A percentile compares a stretch with the other conserved stretches of the same genome.
phyloP scores from a whole-genome alignment of 2,329 filamentous ascomycete species.

The Coleophoma crateriformis region DNA sequence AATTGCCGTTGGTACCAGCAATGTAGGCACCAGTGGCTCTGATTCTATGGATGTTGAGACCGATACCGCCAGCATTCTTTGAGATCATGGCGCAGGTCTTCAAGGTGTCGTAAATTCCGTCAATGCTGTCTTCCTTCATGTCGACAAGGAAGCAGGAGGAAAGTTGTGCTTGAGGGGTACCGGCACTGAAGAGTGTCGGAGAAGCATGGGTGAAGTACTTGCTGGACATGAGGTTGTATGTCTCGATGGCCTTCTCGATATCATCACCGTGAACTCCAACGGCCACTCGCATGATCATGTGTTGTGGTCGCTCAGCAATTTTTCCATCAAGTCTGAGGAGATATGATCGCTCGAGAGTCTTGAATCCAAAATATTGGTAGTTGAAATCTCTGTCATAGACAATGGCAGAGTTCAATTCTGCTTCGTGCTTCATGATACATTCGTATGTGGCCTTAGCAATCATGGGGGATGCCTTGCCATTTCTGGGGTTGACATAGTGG shows the following conservation, averaged over 20 bases:
- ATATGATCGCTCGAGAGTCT: slow-evolving; percentile 97
- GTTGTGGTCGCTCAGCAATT: slow-evolving; percentile 94
- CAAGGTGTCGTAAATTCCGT: slow-evolving; percentile 97
- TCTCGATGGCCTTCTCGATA: slow-evolving; percentile 92
- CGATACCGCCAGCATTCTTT: slow-evolving; percentile 98
- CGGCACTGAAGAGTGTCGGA: slow-evolving; percentile 95
- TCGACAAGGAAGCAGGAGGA: slow-evolving; percentile 98
- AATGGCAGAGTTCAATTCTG: slow-evolving; percentile 97
- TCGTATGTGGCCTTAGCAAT: slow-evolving; percentile 89
- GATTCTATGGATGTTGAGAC: slow-evolving; percentile 93
- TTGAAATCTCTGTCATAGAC: slow-evolving; percentile 99
- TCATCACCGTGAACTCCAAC: slow-evolving; percentile 96
- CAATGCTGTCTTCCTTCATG: slow-evolving; percentile 99
- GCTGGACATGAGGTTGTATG: slow-evolving; percentile 97
- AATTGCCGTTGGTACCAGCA: slow-evolving; percentile 94
- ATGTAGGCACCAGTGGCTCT: slow-evolving; percentile 98
- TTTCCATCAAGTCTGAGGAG: slow-evolving; percentile 93
- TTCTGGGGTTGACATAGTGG: slow-evolving; percentile 95
- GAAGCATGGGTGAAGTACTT: slow-evolving; percentile 99
- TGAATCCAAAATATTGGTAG: slow-evolving; percentile 99
- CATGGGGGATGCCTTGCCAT: slow-evolving; percentile 80
- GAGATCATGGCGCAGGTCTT: slow-evolving; percentile 99
- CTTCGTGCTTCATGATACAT: slow-evolving; percentile 90
- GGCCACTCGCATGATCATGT: slow-evolving; percentile 99
- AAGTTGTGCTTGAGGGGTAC: slow-evolving; percentile 88